Evolutionary conservation across 2,329 filamentous ascomycete species (phyloP).

Genomic region (Bretziella fagacearum): DNA sequence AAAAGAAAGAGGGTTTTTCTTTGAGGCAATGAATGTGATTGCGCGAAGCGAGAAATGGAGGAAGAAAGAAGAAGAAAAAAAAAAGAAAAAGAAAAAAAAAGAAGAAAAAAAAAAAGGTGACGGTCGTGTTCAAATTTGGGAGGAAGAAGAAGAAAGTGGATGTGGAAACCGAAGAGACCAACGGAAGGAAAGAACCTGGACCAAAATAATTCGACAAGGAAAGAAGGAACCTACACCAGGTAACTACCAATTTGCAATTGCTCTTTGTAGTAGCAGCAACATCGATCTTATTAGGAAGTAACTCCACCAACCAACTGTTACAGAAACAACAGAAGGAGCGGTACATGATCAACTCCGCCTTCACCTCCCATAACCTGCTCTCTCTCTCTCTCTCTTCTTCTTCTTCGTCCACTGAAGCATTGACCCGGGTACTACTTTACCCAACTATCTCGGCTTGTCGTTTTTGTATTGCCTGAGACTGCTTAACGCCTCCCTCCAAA

Average conservation of each 20-base stretch:
- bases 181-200: background rate
- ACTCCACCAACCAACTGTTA: too few relatives aligned
- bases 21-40: constrained; percentile 16
- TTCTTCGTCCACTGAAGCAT: too few relatives aligned
- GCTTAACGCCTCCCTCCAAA: constrained; percentile 2
- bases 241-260: too few relatives aligned
- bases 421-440: background rate
- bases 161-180: constrained; percentile 3
- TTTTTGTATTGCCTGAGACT: background rate
- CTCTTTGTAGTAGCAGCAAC: background rate
- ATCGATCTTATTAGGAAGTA: background rate
- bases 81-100: too few relatives aligned
- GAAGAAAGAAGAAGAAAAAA: constrained; percentile 8
- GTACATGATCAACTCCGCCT: too few relatives aligned
- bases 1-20: constrained; percentile 6
- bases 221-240: background rate
- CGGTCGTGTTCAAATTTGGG: constrained; percentile 8
- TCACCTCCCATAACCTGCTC: background rate
- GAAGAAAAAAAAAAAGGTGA: constrained; percentile 7
- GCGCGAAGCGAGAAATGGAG: constrained; percentile 13
- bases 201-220: background rate
- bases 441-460: background rate
- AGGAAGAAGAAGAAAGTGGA: constrained; percentile 4
- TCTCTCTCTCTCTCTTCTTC: too few relatives aligned
- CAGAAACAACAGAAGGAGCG: too few relatives aligned